These are phyloP conservation scores for Boeremia lycopersici DNA, from an alignment of 2,329 filamentous ascomycete species.

Conservation along the genomic window DNA sequence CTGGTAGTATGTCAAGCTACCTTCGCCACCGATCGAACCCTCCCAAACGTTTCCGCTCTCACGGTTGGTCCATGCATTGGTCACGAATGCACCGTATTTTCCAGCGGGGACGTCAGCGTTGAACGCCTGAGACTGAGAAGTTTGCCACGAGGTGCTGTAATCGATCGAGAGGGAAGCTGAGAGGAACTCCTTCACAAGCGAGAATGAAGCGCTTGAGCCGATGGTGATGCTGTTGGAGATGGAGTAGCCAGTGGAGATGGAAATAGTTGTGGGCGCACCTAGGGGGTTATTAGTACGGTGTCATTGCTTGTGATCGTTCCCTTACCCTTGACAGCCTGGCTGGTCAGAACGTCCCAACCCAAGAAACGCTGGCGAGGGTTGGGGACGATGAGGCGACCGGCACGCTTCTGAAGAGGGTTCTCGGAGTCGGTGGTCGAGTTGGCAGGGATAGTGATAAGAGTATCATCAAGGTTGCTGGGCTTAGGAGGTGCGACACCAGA, in stretches of 20 bases:
- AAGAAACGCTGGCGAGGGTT: constrained; percentile 37
- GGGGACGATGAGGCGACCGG: constrained; percentile 27
- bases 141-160: constrained; percentile 43
- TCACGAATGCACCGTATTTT: constrained; percentile 50
- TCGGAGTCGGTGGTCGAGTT: constrained; percentile 10
- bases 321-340: constrained; percentile 39
- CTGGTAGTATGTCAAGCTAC: constrained; percentile 33
- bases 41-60: constrained; percentile 44
- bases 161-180: constrained; percentile 28
- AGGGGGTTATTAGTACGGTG: background rate
- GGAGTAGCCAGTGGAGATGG: constrained; percentile 45
- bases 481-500: constrained; percentile 22
- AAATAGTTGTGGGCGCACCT: constrained; percentile 32
- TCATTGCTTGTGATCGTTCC: too few relatives aligned
- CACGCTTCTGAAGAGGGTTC: constrained; percentile 23
- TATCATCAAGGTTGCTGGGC: constrained; percentile 24
- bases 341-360: constrained; percentile 51
- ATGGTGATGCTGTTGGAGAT: constrained; percentile 44
- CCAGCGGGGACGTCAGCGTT: constrained; percentile 43
- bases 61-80: constrained; percentile 45
- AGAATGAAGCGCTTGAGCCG: constrained; percentile 18
- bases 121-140: constrained; percentile 39
- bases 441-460: constrained; percentile 14
- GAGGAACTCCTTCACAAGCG: constrained; percentile 37
- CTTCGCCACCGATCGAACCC: constrained; percentile 44